Evolutionary conservation across 169 alveolate species (phyloP), one percentile per base, ranked within the genome.

Genomic region (Pseudocohnilembus persalinus): DNA sequence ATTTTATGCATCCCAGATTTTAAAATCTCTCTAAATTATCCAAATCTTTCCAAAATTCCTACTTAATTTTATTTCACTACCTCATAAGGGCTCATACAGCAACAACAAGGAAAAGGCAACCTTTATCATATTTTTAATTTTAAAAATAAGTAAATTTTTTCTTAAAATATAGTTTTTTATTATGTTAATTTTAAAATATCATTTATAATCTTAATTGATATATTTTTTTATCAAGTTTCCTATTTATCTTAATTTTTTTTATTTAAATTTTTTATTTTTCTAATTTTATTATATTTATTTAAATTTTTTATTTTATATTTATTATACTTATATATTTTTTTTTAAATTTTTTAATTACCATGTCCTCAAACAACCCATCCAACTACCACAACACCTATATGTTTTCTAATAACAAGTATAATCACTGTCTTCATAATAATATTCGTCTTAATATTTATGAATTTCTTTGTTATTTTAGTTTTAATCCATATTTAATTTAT

Each of bases 1-100:
- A 86, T 74, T 86, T 79, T 76, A 63, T 86, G 90, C 6, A 86
- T 72, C 1, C 90, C 90, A 30, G 90, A 83, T 1, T 79, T 80
- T 33, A 86, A 81, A 28, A 81, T 76, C 80, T 81, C 74, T 76
- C 81, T 30, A 75, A 74, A 86, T 74, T 81, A 72, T 29, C 90
- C 90, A 33, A 86, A 86, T 49, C 75, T 86, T 63, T 86, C 83
- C 63, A 74, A 33, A 15, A 86, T 49, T 30, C 90, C 90, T n/a
- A 74, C 74, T 31, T 76, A 28, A 0, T 78, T 77, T 86, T 81
- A 81, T 27, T 49, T 74, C 27, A 86, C 81, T 74, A 74, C 72
- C 24, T 32, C 34, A 29, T 77, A 80, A n/a, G 90, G 90, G 27
- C 80, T 73, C 16, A 87, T 86, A 34, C 86, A 86, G 75, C 86